Evolutionary conservation across 2,329 filamentous ascomycete genomes (phyloP).

Genomic region (Corniculantispora saksenae): DNA sequence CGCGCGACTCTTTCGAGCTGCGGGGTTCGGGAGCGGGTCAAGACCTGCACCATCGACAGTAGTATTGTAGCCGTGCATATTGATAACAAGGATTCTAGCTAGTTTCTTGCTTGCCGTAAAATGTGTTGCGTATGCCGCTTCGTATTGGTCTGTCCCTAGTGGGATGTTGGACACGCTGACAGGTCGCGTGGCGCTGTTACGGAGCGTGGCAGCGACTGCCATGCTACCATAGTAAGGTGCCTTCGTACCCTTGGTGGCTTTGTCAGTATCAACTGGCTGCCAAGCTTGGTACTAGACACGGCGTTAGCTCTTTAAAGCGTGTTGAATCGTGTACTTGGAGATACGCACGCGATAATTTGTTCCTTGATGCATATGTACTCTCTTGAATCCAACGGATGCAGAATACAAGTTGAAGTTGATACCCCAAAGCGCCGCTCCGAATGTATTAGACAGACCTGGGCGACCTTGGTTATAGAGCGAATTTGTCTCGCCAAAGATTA

Average conservation of each 20-base stretch:
- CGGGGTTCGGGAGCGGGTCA: slow-evolving; percentile 28
- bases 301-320: neutral
- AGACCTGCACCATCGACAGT: slow-evolving; percentile 42
- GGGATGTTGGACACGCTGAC: slow-evolving; percentile 52
- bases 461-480: slow-evolving; percentile 63
- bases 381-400: slow-evolving; percentile 55
- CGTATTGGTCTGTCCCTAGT: slow-evolving; percentile 35
- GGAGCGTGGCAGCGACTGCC: slow-evolving; percentile 34
- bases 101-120: slow-evolving; percentile 48
- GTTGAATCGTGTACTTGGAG: neutral
- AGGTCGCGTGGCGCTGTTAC: slow-evolving; percentile 36
- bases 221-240: slow-evolving; percentile 63
- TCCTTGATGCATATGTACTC: slow-evolving; percentile 65
- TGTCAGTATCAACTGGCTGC: slow-evolving; percentile 57
- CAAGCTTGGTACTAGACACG: slow-evolving; percentile 51
- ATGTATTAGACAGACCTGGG: slow-evolving; percentile 63
- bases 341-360: slow-evolving; percentile 54
- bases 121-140: slow-evolving; percentile 53
- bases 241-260: slow-evolving; percentile 57
- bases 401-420: slow-evolving; percentile 62
- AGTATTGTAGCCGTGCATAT: slow-evolving; percentile 61
- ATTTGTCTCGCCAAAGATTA: slow-evolving; percentile 63
- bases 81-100: slow-evolving; percentile 54
- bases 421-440: slow-evolving; percentile 67
- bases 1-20: slow-evolving; percentile 30